phyloP scores from a whole-genome alignment of 108 stramenopile species.

The Fragilariopsis cylindrus region DNA sequence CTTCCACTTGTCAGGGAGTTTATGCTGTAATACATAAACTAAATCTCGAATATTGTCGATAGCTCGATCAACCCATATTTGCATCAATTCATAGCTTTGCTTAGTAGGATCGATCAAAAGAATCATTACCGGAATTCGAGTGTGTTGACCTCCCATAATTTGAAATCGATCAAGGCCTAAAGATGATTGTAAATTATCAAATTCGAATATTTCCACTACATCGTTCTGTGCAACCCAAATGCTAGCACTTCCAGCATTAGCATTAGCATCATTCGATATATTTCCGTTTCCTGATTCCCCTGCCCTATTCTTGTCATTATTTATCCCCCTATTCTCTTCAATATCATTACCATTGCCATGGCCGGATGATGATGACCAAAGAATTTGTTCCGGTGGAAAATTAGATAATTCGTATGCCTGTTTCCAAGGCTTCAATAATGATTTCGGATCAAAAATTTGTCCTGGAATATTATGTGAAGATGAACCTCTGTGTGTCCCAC shows the following conservation, averaged over 20 bases:
- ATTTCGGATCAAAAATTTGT: slow-evolving; percentile 20
- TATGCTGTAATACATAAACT: slow-evolving; percentile 35
- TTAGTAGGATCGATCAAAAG: slow-evolving; percentile 45
- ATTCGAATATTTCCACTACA: slow-evolving; percentile 15
- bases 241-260: neutral
- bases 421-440: slow-evolving; percentile 32
- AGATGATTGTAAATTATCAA: slow-evolving; percentile 10
- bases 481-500: slow-evolving; percentile 15
- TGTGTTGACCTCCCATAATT: slow-evolving; percentile 13
- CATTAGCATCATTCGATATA: too few species aligned
- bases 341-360: neutral
- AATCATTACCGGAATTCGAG: slow-evolving; percentile 39
- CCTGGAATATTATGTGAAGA: slow-evolving; percentile 17
- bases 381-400: slow-evolving; percentile 16
- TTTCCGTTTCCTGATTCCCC: neutral
- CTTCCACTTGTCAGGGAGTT: slow-evolving; percentile 40
- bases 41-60: slow-evolving; percentile 49
- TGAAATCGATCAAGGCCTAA: slow-evolving; percentile 6
- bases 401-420: slow-evolving; percentile 39
- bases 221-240: slow-evolving; percentile 20
- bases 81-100: slow-evolving; percentile 49
- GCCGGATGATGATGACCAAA: neutral
- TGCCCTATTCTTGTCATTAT: neutral
- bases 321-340: neutral
- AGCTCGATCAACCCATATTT: slow-evolving; percentile 46